Conservation (phyloP, 768 basidiomycete genomes). For the Mycena albidolilacea region DNA sequence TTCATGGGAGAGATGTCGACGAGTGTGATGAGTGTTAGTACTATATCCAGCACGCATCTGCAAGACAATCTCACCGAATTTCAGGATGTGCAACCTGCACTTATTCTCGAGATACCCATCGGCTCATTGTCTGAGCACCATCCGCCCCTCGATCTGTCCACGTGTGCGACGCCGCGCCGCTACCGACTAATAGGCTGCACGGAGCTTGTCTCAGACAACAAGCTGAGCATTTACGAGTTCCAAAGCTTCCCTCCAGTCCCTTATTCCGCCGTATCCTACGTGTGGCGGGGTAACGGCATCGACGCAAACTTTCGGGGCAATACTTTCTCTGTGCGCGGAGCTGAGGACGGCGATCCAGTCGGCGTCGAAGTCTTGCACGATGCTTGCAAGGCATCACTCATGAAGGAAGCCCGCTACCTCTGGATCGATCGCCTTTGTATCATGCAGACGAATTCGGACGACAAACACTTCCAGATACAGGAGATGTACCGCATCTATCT, state of each 20-base stretch:
- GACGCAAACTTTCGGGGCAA: not conserved
- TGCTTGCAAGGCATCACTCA: not conserved
- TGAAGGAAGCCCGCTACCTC: not conserved
- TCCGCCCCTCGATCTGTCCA: not conserved
- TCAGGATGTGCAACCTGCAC: not conserved
- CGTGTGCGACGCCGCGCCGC: not conserved
- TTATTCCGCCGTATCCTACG: not conserved
- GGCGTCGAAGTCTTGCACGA: not conserved
- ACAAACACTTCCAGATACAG: not conserved
- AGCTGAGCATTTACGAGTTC: not conserved
- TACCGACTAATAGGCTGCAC: not conserved
- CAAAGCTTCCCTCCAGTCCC: not conserved
- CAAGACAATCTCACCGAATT: constrained; percentile 3
- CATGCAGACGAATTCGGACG: not conserved
- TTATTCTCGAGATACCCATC: constrained; percentile 8
- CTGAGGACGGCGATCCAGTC: constrained; percentile 2
- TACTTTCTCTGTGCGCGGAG: not conserved
- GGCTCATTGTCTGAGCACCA: no score
- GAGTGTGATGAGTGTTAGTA: not conserved
- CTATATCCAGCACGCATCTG: not conserved
- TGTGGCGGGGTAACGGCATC: not conserved
- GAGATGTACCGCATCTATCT: not conserved
- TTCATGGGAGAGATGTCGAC: not conserved
- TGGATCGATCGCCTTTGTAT: constrained; percentile 2
- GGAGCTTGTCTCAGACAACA: not conserved